A percentile compares a stretch with the other conserved stretches of the same genome.
These are phyloP conservation scores for Thalassiosira hispida DNA, from an alignment of 352 stramenopile genomes.

Conservation along the genomic window DNA sequence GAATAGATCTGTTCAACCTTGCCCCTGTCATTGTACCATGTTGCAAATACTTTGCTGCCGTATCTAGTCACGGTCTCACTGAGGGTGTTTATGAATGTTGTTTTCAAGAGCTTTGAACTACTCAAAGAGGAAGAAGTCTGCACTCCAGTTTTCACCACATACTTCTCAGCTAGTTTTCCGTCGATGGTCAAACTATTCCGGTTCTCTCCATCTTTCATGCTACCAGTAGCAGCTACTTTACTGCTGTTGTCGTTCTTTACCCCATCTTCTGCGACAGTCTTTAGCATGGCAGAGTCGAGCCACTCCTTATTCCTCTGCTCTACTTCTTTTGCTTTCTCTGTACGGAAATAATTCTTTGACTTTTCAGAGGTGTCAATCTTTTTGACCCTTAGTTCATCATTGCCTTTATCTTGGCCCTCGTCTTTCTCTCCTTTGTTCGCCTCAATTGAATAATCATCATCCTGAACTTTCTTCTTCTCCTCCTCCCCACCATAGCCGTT, in stretches of 20 bases:
- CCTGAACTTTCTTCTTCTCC: too few species aligned
- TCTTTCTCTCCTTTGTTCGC: too few species aligned
- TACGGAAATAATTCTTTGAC: neutral
- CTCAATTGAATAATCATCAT: too few species aligned
- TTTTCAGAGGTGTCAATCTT: neutral
- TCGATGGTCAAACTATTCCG: too few species aligned
- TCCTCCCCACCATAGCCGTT: too few species aligned
- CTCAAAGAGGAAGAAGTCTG: neutral
- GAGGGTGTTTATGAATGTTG: neutral
- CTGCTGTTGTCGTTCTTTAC: neutral
- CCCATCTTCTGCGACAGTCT: neutral
- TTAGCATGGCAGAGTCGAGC: neutral
- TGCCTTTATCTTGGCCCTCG: too few species aligned
- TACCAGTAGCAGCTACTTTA: too few species aligned
- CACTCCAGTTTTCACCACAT: neutral
- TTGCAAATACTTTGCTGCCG: slow-evolving; percentile 1
- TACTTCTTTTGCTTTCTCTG: neutral
- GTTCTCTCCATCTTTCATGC: too few species aligned
- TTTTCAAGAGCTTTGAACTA: too few species aligned
- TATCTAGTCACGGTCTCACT: neutral
- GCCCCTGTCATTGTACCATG: slow-evolving; percentile 13
- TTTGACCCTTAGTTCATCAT: neutral
- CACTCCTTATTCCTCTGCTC: neutral
- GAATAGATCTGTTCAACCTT: slow-evolving; percentile 4
- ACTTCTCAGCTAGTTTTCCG: neutral